phyloP scores from a whole-genome alignment of 345 rosid species.

The Syzygium jambos region DNA sequence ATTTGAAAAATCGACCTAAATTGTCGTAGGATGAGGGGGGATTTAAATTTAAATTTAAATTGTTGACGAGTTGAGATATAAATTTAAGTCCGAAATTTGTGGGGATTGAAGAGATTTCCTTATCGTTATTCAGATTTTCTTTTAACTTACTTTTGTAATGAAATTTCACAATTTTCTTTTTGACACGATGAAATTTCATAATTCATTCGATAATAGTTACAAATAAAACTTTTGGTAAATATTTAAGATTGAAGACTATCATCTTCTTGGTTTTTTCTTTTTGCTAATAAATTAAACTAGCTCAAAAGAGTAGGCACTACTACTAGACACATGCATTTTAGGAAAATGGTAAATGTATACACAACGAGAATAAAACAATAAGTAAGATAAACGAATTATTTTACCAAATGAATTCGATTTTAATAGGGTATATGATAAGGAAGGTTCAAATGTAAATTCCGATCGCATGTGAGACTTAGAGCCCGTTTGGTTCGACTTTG shows the following conservation, averaged over 20 bases:
- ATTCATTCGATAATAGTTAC: background rate
- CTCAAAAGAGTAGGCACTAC: background rate
- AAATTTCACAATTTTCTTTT: background rate
- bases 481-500: too few species aligned
- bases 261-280: background rate
- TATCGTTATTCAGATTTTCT: background rate
- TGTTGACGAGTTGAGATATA: background rate
- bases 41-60: background rate
- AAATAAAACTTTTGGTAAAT: background rate
- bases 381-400: background rate
- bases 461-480: background rate
- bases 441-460: background rate
- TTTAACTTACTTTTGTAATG: background rate
- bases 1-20: background rate
- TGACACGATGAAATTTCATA: background rate
- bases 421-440: background rate
- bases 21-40: background rate
- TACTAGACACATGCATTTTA: background rate
- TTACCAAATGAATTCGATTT: background rate
- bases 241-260: background rate
- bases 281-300: background rate
- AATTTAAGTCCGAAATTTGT: background rate
- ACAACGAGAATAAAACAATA: accelerated
- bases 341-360: background rate
- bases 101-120: background rate